Conservation (phyloP, 352 stramenopile species). For the Phytophthora cajani region DNA sequence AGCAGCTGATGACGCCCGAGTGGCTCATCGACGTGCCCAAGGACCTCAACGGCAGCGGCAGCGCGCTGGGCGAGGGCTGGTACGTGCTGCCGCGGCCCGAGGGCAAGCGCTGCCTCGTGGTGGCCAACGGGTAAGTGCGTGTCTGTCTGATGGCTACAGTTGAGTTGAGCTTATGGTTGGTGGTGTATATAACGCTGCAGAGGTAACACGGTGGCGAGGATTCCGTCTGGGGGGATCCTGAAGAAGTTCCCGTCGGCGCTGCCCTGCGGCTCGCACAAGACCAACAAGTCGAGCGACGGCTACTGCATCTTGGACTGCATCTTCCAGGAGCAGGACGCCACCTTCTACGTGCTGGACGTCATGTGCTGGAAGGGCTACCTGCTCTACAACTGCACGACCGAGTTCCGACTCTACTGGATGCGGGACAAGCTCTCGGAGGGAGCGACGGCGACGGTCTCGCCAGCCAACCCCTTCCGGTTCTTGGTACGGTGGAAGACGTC, state of each 20-base stretch:
- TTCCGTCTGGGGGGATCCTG: constrained; percentile 77
- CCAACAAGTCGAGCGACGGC: constrained; percentile 64
- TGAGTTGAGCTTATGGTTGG: too few relatives aligned
- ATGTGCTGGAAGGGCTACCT: constrained; percentile 95
- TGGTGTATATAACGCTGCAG: constrained; percentile 32
- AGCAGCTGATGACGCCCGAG: constrained; percentile 89
- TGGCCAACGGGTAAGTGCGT: constrained; percentile 73
- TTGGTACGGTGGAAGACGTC: constrained; percentile 42
- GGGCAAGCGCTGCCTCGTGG: constrained; percentile 90
- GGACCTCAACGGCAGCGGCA: constrained; percentile 85
- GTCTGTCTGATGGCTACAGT: background rate
- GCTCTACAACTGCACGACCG: constrained; percentile 93
- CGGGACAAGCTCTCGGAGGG: constrained; percentile 90
- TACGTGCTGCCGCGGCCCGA: constrained; percentile 92
- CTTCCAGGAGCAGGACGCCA: constrained; percentile 88
- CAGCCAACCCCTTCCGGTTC: constrained; percentile 81
- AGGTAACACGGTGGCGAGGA: constrained; percentile 80
- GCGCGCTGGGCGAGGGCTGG: constrained; percentile 80
- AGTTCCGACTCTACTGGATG: constrained; percentile 93
- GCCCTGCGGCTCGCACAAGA: constrained; percentile 85
- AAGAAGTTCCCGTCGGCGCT: constrained; percentile 89
- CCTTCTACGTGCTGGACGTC: constrained; percentile 94
- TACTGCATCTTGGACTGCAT: constrained; percentile 94
- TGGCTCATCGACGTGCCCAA: constrained; percentile 90
- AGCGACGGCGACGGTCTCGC: constrained; percentile 44